Conservation (phyloP, 179 eudicot species). For the Patellifolia procumbens region DNA sequence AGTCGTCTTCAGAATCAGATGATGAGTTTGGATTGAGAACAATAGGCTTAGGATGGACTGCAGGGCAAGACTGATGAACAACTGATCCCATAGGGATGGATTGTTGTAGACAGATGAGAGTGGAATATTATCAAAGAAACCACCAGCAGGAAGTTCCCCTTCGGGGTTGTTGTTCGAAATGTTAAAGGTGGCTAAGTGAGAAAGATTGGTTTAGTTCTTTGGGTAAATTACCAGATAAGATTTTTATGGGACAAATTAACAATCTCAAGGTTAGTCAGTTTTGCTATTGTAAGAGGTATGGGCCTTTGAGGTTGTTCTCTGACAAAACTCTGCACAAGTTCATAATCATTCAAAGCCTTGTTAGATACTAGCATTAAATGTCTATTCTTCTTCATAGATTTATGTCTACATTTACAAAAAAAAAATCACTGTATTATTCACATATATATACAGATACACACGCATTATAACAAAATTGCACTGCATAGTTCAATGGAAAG, state of each 20-base stretch:
- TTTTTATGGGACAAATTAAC: slow-evolving; percentile 70
- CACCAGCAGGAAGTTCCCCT: slow-evolving; percentile 83
- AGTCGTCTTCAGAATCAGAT: slow-evolving; percentile 43
- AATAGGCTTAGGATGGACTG: slow-evolving; percentile 85
- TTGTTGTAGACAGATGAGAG: slow-evolving; percentile 64
- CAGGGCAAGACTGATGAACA: slow-evolving; percentile 68
- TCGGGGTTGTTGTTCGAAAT: slow-evolving; percentile 67
- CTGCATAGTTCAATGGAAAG: neutral
- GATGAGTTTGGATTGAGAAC: slow-evolving; percentile 86
- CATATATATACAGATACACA: neutral
- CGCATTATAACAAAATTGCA: neutral
- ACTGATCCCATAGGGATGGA: slow-evolving; percentile 82
- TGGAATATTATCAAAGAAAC: slow-evolving; percentile 75
- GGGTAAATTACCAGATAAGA: slow-evolving; percentile 62
- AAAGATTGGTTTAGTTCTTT: slow-evolving; percentile 73
- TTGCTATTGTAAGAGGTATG: slow-evolving; percentile 55
- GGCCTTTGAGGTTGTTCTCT: slow-evolving; percentile 65
- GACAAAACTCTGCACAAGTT: slow-evolving; percentile 51
- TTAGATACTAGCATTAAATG: slow-evolving; percentile 19
- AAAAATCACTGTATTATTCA: too few relatives aligned
- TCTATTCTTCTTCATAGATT: neutral
- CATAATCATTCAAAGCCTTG: neutral
- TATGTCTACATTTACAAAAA: neutral
- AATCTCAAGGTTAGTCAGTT: slow-evolving; percentile 55
- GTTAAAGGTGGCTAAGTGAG: slow-evolving; percentile 64